These are phyloP conservation scores for Cutaneotrichosporon arboriforme DNA, from an alignment of 1,284 basidiomycete genomes.

Conservation along the genomic window DNA sequence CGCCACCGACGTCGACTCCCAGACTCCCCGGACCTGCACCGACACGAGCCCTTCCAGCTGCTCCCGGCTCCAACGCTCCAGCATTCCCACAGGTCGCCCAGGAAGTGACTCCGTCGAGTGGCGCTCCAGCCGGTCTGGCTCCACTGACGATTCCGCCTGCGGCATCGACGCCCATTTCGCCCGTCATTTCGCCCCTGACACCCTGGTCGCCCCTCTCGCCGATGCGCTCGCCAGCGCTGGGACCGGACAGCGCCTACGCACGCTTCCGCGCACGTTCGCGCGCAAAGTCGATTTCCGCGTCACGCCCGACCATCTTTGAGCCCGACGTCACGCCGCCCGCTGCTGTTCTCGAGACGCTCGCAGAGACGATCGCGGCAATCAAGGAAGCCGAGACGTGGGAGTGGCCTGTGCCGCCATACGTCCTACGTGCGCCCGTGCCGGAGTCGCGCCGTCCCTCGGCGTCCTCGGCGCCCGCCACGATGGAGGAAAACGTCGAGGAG, in stretches of 20 bases:
- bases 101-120: neutral
- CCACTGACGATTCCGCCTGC: neutral
- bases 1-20: neutral
- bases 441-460: neutral
- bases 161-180: neutral
- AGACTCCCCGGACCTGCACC: neutral
- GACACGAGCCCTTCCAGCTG: neutral
- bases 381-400: constrained; percentile 13
- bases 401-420: constrained; percentile 12
- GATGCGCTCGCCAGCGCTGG: neutral
- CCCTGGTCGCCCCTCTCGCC: neutral
- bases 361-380: constrained; percentile 7
- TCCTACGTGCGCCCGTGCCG: neutral
- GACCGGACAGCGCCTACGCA: neutral
- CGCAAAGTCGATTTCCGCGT: neutral
- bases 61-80: neutral
- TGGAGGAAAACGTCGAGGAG: neutral
- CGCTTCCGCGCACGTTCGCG: constrained; percentile 1
- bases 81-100: neutral
- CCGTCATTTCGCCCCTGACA: neutral
- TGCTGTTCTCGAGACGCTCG: neutral
- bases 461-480: neutral
- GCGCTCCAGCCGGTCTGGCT: neutral
- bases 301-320: neutral
- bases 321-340: neutral